Base-by-base conservation (phyloP, 2,329 filamentous ascomycete genomes). In the Rachicladosporium sp. region DNA sequence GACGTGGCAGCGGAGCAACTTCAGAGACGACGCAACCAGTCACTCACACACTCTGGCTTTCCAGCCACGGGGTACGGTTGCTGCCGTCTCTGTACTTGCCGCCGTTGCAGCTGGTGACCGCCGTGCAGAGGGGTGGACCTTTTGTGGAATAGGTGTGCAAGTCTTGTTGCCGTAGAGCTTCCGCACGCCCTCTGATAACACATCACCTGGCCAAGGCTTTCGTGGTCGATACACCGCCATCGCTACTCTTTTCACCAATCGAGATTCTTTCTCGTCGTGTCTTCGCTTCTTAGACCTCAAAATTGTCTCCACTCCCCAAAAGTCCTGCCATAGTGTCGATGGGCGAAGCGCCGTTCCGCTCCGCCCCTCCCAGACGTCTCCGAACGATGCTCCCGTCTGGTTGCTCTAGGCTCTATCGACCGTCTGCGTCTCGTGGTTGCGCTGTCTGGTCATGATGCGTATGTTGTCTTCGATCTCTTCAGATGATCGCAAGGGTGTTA, bases 241-340 rank as follows among this genome's bases (percentile, higher is more conserved):
- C 12, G 43, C 40, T 9, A 45, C 29, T 9, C 43, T 33, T 13
- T 43, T 45, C 31, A 27, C 29, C 13, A 44, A 31, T 9, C 33
- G 32, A 35, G 31, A 35, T 32, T 31, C 23, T 12, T 38, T 15
- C 10, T 29, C 27, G 13, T 5, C 35, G 12, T 31, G 23, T 10
- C 32, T 19, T 10, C 38, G 38, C 31, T 41, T 44, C 32, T 32
- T 33, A 19, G n/a, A 9, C 21, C 36, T 37, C 8, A 44, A 35
- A 10, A 38, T 33, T 10, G 19, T 38, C 10, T 44, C 33, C 11
- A 44, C 36, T 10, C 42, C 42, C 42, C 32, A 45, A 32, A 43
- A 45, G 31, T 43, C 40, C 35, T 45, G 43, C 43, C 27, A 45
- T 13, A 45, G 33, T 6, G 31, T 43, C 12, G 36, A 45, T 10